phyloP scores from a whole-genome alignment of 208 protist genomes.

The Leishmania aethiopica region DNA sequence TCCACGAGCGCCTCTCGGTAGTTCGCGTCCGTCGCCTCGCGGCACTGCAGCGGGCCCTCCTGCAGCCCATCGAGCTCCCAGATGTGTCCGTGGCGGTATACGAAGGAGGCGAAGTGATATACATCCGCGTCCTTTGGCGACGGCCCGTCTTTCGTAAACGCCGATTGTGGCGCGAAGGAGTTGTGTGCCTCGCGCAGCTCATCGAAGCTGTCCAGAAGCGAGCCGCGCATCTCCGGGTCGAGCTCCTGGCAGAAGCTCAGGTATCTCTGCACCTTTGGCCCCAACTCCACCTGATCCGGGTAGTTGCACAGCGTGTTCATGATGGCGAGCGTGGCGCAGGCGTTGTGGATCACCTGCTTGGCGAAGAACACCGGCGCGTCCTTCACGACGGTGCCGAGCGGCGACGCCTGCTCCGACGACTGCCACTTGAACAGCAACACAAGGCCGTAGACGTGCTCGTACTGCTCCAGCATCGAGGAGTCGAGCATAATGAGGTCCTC shows the following conservation, averaged over 20 bases:
- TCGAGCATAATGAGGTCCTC: constrained; percentile 96
- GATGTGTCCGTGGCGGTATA: constrained; percentile 92
- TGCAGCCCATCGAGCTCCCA: constrained; percentile 99
- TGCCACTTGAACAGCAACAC: constrained; percentile 98
- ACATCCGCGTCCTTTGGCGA: constrained; percentile 20
- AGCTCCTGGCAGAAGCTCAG: constrained; percentile 71
- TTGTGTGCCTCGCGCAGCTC: constrained; percentile 95
- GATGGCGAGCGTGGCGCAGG: constrained; percentile 98
- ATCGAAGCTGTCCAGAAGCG: constrained; percentile 79
- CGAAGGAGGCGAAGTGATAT: constrained; percentile 97
- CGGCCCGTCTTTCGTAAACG: constrained; percentile 42
- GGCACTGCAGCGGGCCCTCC: constrained; percentile 84
- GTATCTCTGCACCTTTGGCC: constrained; percentile 86
- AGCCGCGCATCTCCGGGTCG: constrained; percentile 72
- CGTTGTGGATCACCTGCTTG: constrained; percentile 96
- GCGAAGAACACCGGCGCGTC: constrained; percentile 94
- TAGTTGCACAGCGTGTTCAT: constrained; percentile 97
- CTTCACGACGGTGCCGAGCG: constrained; percentile 37
- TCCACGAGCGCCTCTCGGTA: constrained; percentile 69
- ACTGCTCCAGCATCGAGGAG: constrained; percentile 43
- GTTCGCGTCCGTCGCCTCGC: constrained; percentile 66
- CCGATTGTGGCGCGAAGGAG: constrained; percentile 89
- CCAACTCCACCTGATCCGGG: constrained; percentile 85
- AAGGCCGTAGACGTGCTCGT: constrained; percentile 92
- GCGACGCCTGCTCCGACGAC: constrained; percentile 28